These are phyloP conservation scores for Podaxis rugospora DNA, from an alignment of 768 basidiomycete species.

Conservation along the genomic window DNA sequence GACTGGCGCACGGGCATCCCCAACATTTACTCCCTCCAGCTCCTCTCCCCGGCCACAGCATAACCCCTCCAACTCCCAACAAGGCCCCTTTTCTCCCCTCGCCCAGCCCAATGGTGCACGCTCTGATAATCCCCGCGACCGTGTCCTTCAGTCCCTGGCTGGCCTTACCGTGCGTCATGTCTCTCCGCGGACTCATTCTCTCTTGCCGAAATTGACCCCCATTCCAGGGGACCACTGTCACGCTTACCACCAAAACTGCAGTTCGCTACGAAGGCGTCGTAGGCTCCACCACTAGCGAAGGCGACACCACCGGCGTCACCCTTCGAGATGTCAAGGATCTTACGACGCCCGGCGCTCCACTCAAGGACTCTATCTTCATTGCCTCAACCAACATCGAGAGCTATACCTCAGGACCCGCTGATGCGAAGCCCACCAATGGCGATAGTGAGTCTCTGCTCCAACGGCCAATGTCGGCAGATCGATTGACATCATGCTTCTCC, in stretches of 20 bases:
- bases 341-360: slow-evolving; percentile 56
- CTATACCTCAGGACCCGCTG: slow-evolving; percentile 73
- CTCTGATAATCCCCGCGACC: slow-evolving; percentile 49
- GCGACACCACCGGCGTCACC: slow-evolving; percentile 67
- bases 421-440: slow-evolving; percentile 63
- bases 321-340: slow-evolving; percentile 79
- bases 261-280: slow-evolving; percentile 76
- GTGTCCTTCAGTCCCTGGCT: slow-evolving; percentile 57
- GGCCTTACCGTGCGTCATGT: slow-evolving; percentile 62
- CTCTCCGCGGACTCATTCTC: neutral
- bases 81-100: slow-evolving; percentile 41
- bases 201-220: slow-evolving; percentile 7
- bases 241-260: slow-evolving; percentile 65
- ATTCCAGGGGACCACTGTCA: slow-evolving; percentile 70
- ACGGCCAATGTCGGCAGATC: neutral
- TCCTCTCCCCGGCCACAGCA: slow-evolving; percentile 32
- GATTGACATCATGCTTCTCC: slow-evolving; percentile 7
- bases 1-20: slow-evolving; percentile 64
- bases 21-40: slow-evolving; percentile 60
- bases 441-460: slow-evolving; percentile 49
- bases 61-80: slow-evolving; percentile 27
- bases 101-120: slow-evolving; percentile 46
- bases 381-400: slow-evolving; percentile 67
- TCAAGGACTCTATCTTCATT: slow-evolving; percentile 69
- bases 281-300: slow-evolving; percentile 53